These are phyloP conservation scores for Naegleria fowleri DNA, from an alignment of 208 protist genomes.

Conservation along the genomic window DNA sequence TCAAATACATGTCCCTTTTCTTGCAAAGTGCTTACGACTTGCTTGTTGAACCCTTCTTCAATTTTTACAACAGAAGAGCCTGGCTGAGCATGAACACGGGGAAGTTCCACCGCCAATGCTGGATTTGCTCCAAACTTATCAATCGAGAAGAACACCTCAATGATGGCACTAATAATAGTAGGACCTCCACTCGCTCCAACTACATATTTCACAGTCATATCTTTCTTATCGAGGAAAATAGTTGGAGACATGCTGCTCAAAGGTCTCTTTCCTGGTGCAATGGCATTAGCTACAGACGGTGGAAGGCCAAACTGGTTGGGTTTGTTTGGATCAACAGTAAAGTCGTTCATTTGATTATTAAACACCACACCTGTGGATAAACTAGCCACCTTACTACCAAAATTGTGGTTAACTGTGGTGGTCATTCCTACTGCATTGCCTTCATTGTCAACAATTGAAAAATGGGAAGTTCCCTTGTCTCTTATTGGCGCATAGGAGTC, in stretches of 20 bases:
- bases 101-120: neutral
- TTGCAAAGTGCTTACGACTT: neutral
- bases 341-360: constrained; percentile 61
- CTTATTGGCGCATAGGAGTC: neutral
- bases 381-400: constrained; percentile 45
- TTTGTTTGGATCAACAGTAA: constrained; percentile 26
- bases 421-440: constrained; percentile 50
- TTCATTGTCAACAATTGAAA: constrained; percentile 45
- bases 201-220: neutral
- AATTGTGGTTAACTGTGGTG: constrained; percentile 52
- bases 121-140: neutral
- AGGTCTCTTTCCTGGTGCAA: constrained; percentile 51
- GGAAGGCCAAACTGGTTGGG: constrained; percentile 46
- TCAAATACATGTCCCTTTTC: neutral
- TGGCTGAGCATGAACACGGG: neutral
- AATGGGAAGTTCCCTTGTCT: constrained; percentile 45
- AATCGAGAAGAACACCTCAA: neutral
- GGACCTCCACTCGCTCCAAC: constrained; percentile 10
- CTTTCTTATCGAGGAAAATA: constrained; percentile 38
- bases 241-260: constrained; percentile 48
- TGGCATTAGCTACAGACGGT: constrained; percentile 45
- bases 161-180: neutral
- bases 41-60: neutral
- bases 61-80: neutral
- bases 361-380: constrained; percentile 44